Conservation (phyloP, 441 rosid genomes). For the Kokia cookei region DNA sequence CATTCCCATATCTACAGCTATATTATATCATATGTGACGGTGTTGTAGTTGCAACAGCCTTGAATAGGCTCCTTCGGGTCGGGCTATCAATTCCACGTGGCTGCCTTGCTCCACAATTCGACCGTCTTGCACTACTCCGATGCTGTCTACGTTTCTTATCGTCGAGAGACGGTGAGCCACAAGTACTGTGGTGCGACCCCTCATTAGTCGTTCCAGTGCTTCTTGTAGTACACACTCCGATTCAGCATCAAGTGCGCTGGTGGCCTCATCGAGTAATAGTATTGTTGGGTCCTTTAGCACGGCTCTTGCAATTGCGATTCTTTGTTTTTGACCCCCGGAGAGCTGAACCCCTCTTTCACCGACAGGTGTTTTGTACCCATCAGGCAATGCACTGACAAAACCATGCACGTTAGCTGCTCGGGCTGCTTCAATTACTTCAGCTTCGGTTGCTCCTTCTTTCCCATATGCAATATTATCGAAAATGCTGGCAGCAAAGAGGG, state of each 20-base stretch:
- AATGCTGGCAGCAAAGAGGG: slow-evolving; percentile 88
- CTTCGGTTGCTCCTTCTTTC: slow-evolving; percentile 84
- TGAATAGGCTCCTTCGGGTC: slow-evolving; percentile 80
- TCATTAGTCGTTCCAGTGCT: slow-evolving; percentile 93
- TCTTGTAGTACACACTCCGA: slow-evolving; percentile 95
- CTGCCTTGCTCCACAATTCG: slow-evolving; percentile 91
- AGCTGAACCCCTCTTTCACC: slow-evolving; percentile 98
- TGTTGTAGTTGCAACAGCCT: slow-evolving; percentile 91
- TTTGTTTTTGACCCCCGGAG: slow-evolving; percentile 97
- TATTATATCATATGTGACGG: slow-evolving; percentile 68
- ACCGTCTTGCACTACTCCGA: slow-evolving; percentile 95
- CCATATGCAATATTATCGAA: slow-evolving; percentile 94
- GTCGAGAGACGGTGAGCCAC: slow-evolving; percentile 95
- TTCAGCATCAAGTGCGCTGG: slow-evolving; percentile 93
- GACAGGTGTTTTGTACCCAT: slow-evolving; percentile 89
- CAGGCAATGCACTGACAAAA: slow-evolving; percentile 87
- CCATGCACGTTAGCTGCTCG: slow-evolving; percentile 90
- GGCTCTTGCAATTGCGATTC: slow-evolving; percentile 98
- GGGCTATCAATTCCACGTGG: slow-evolving; percentile 72
- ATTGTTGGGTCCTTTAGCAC: slow-evolving; percentile 93
- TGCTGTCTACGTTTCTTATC: slow-evolving; percentile 81
- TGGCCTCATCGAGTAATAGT: slow-evolving; percentile 88
- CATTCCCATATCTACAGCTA: slow-evolving; percentile 64
- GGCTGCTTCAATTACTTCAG: slow-evolving; percentile 94
- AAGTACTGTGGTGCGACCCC: slow-evolving; percentile 90